phyloP scores from a whole-genome alignment of 1,284 basidiomycete species.

The Anthracocystis walkeri region DNA sequence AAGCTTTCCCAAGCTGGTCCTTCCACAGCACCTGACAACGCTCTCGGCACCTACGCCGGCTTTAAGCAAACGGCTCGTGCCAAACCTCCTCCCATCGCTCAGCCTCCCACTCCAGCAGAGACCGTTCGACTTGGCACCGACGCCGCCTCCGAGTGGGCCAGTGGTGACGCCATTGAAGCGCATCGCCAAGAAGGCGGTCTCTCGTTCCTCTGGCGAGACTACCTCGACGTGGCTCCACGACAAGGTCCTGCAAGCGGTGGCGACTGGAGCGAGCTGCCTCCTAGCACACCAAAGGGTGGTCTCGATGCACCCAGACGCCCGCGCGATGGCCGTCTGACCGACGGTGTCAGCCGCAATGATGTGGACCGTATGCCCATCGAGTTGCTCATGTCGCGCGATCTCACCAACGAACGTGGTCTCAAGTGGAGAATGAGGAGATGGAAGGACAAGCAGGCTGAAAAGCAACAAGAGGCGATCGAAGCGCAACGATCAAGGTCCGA shows the following conservation, averaged over 20 bases:
- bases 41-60: slow-evolving; percentile 54
- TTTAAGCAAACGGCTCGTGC: slow-evolving; percentile 34
- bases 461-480: slow-evolving; percentile 27
- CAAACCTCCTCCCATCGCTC: slow-evolving; percentile 63
- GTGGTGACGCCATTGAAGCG: slow-evolving; percentile 35
- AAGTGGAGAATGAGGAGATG: slow-evolving; percentile 65
- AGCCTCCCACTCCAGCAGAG: slow-evolving; percentile 62
- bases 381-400: slow-evolving; percentile 64
- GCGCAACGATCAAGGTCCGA: slow-evolving; percentile 18
- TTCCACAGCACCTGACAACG: slow-evolving; percentile 38
- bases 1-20: slow-evolving; percentile 21
- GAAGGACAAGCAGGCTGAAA: slow-evolving; percentile 46
- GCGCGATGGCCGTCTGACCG: slow-evolving; percentile 39
- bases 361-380: slow-evolving; percentile 67
- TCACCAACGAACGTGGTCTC: slow-evolving; percentile 61
- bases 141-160: slow-evolving; percentile 53
- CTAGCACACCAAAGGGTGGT: slow-evolving; percentile 18
- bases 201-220: slow-evolving; percentile 64
- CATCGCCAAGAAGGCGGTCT: slow-evolving; percentile 58
- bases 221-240: slow-evolving; percentile 62
- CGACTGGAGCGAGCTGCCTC: slow-evolving; percentile 53
- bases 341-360: slow-evolving; percentile 46
- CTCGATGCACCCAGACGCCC: slow-evolving; percentile 32
- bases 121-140: slow-evolving; percentile 39
- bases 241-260: slow-evolving; percentile 62